phyloP scores from a whole-genome alignment of 805 yeast genomes.

The Candida glaebosa region DNA sequence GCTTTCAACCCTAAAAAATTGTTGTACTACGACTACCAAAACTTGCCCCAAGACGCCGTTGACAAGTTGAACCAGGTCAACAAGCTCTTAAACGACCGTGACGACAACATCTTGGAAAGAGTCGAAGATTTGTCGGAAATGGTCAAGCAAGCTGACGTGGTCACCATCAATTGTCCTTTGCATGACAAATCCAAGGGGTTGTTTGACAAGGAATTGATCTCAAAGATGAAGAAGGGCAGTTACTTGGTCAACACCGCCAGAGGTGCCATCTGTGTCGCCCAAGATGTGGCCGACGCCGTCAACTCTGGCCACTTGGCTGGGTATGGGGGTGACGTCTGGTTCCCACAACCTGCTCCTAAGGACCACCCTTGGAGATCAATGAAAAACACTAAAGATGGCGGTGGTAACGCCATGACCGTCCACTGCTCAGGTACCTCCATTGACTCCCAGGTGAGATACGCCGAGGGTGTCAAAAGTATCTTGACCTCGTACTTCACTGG shows the following conservation, averaged over 20 bases:
- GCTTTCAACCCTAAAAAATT: conserved; percentile 75
- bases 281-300: conserved; percentile 75
- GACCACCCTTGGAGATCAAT: conserved; percentile 76
- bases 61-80: conserved; percentile 35
- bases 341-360: conserved; percentile 77
- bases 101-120: conserved; percentile 53
- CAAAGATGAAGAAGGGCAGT: conserved; percentile 71
- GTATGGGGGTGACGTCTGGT: conserved; percentile 86
- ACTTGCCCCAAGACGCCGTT: conserved; percentile 51
- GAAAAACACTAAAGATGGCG: conserved; percentile 63
- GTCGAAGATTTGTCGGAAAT: conserved; percentile 60
- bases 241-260: conserved; percentile 77
- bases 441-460: conserved; percentile 76
- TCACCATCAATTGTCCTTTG: conserved; percentile 74
- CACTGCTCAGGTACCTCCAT: conserved; percentile 77
- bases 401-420: conserved; percentile 86
- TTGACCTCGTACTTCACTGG: conserved; percentile 60
- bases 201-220: conserved; percentile 59
- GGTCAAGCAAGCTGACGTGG: conserved; percentile 65
- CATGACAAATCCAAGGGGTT: conserved; percentile 68
- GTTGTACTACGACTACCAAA: conserved; percentile 73
- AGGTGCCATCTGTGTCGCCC: conserved; percentile 72
- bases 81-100: conserved; percentile 43
- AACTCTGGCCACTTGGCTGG: conserved; percentile 67
- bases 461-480: conserved; percentile 65